These are phyloP conservation scores for Triangularia verruculosa DNA, from an alignment of 2,329 filamentous ascomycete species.

Conservation along the genomic window DNA sequence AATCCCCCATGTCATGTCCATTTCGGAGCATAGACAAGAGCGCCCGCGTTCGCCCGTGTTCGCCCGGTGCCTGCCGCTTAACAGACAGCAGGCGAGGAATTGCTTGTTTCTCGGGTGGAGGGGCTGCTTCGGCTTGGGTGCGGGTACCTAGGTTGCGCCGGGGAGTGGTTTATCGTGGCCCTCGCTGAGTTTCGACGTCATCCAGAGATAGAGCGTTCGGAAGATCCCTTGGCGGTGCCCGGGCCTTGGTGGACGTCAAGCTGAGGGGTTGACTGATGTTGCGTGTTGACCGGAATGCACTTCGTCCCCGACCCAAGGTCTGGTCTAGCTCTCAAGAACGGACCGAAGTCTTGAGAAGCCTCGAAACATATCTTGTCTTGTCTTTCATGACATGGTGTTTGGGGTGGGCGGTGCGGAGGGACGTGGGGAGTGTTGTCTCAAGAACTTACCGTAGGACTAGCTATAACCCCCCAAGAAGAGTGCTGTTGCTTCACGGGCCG, in stretches of 20 bases:
- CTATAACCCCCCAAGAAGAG: constrained; percentile 15
- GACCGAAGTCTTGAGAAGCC: constrained; percentile 5
- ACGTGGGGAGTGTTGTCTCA: not conserved
- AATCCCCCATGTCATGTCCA: not conserved
- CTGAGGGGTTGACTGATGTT: not conserved
- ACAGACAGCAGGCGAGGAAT: not conserved
- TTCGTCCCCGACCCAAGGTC: not conserved
- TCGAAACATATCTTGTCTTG: constrained; percentile 12
- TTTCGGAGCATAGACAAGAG: not conserved
- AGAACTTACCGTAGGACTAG: constrained; percentile 24
- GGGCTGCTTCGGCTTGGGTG: not conserved
- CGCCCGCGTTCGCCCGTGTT: not conserved
- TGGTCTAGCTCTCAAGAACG: not conserved
- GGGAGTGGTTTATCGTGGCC: not conserved
- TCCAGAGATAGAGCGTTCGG: not conserved
- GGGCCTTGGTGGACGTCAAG: not conserved
- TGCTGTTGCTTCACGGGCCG: constrained; percentile 14
- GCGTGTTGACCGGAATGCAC: not conserved
- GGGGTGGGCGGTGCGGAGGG: not conserved
- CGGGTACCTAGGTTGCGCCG: not conserved
- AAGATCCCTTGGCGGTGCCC: not conserved
- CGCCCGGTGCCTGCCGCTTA: not conserved
- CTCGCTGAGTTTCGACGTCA: not conserved
- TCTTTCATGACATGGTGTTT: constrained; percentile 3
- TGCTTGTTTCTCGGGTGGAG: not conserved